A percentile compares a stretch with the other conserved stretches of the same genome.
phyloP scores from a whole-genome alignment of 108 stramenopile species.

The Cylindrotheca closterium region DNA sequence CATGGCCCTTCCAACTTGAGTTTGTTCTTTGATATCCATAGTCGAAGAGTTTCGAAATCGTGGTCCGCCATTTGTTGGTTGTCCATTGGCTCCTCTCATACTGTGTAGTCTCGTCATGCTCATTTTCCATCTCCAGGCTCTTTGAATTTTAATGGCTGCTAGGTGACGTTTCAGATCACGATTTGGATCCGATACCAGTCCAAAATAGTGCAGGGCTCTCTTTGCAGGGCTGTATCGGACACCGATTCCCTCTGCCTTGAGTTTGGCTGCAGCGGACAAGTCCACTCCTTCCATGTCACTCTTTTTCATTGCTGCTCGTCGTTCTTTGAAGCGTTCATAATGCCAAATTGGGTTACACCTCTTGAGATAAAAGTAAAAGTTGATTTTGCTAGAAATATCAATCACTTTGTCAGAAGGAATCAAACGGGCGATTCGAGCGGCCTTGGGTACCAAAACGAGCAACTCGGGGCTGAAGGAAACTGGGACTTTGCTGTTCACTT shows the following conservation, averaged over 20 bases:
- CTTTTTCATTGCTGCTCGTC: slow-evolving; percentile 10
- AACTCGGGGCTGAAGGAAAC: slow-evolving; percentile 16
- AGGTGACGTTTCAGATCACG: slow-evolving; percentile 37
- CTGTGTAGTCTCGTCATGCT: slow-evolving; percentile 6
- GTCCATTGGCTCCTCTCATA: neutral
- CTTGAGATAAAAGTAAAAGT: slow-evolving; percentile 29
- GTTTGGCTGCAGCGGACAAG: slow-evolving; percentile 25
- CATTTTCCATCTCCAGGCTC: slow-evolving; percentile 33
- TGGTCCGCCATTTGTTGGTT: neutral
- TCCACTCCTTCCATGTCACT: slow-evolving; percentile 19
- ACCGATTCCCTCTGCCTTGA: slow-evolving; percentile 17
- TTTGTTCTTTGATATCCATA: neutral
- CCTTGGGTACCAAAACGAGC: slow-evolving; percentile 42
- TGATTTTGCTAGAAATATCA: slow-evolving; percentile 24
- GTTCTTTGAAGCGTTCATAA: slow-evolving; percentile 6
- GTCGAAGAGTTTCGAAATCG: neutral
- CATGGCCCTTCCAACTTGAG: slow-evolving; percentile 67
- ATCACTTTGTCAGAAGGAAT: slow-evolving; percentile 48
- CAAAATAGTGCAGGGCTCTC: slow-evolving; percentile 24
- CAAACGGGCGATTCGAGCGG: slow-evolving; percentile 57
- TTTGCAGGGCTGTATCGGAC: slow-evolving; percentile 10
- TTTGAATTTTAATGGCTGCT: slow-evolving; percentile 41
- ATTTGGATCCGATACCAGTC: slow-evolving; percentile 25
- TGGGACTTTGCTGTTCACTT: neutral
- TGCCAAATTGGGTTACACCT: slow-evolving; percentile 31